These are phyloP conservation scores for Xylariomycetidae sp. DNA, from an alignment of 2,329 filamentous ascomycete species.

Conservation along the genomic window DNA sequence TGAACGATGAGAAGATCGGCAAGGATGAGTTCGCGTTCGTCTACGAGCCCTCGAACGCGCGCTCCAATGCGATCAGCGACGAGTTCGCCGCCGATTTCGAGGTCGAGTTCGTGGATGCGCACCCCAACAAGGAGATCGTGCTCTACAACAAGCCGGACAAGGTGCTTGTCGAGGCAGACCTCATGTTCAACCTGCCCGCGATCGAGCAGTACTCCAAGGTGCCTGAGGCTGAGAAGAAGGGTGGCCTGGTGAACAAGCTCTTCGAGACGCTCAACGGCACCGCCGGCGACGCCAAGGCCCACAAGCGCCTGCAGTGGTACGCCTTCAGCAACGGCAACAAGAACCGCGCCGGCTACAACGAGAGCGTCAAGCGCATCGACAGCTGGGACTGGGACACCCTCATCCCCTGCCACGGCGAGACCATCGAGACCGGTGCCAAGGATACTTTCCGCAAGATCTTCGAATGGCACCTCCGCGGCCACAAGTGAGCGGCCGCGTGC, in stretches of 20 bases:
- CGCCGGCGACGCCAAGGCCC: slow-evolving; percentile 60
- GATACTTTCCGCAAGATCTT: slow-evolving; percentile 71
- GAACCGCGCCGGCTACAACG: slow-evolving; percentile 63
- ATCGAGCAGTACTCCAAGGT: slow-evolving; percentile 73
- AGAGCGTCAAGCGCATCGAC: slow-evolving; percentile 62
- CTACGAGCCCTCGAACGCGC: slow-evolving; percentile 52
- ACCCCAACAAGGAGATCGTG: slow-evolving; percentile 82
- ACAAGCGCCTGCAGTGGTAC: slow-evolving; percentile 83
- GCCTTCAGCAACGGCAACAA: slow-evolving; percentile 41
- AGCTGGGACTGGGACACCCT: slow-evolving; percentile 80
- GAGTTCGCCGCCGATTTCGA: slow-evolving; percentile 88
- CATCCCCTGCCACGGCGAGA: slow-evolving; percentile 91
- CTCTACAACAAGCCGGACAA: slow-evolving; percentile 75
- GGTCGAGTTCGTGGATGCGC: slow-evolving; percentile 72
- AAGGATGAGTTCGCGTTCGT: slow-evolving; percentile 58
- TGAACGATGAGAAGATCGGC: slow-evolving; percentile 48
- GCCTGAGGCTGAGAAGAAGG: slow-evolving; percentile 36
- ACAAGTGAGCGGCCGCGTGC: slow-evolving; percentile 25
- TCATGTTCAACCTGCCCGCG: slow-evolving; percentile 86
- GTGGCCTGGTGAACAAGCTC: slow-evolving; percentile 33
- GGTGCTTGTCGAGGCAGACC: slow-evolving; percentile 81
- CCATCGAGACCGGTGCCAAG: slow-evolving; percentile 70
- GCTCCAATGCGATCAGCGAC: slow-evolving; percentile 49
- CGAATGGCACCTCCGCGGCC: slow-evolving; percentile 66
- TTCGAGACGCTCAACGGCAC: slow-evolving; percentile 54